These are phyloP conservation scores for Diaporthe citri DNA, from an alignment of 2,329 filamentous ascomycete genomes.

Conservation along the genomic window DNA sequence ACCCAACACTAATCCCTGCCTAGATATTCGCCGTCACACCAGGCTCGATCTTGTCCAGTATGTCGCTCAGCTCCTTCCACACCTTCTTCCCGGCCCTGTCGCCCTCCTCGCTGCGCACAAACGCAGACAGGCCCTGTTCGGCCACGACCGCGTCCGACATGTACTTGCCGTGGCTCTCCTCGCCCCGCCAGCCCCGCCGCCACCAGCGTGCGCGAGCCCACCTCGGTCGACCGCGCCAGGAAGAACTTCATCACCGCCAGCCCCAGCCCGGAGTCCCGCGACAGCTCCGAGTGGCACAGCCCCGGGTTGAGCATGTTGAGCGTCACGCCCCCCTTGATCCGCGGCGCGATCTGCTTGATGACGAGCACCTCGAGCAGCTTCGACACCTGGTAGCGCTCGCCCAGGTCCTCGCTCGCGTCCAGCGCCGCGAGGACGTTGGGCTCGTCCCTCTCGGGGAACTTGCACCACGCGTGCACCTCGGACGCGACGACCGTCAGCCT, in stretches of 20 bases:
- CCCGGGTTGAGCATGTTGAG: conserved; percentile 58
- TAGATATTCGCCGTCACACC: conserved; percentile 45
- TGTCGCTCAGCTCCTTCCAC: conserved; percentile 57
- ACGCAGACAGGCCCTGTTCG: conserved; percentile 47
- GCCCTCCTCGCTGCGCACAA: conserved; percentile 56
- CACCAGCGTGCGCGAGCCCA: conserved; percentile 60
- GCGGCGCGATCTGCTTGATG: conserved; percentile 18
- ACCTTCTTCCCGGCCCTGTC: conserved; percentile 52
- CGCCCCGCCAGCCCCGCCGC: conserved; percentile 53
- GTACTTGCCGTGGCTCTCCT: conserved; percentile 60
- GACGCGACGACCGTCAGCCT: conserved; percentile 30
- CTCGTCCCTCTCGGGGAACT: conserved; percentile 24
- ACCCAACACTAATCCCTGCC: neutral
- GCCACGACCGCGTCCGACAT: conserved; percentile 50
- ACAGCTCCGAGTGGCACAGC: conserved; percentile 52
- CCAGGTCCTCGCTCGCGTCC: conserved; percentile 22
- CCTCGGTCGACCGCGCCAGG: conserved; percentile 59
- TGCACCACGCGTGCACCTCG: conserved; percentile 28
- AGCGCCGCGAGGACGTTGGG: conserved; percentile 15
- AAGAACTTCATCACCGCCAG: conserved; percentile 49
- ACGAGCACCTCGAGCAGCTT: conserved; percentile 36
- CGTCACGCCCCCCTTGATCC: neutral
- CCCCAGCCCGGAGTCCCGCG: conserved; percentile 15
- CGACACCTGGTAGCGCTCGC: conserved; percentile 29
- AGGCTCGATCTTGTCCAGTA: conserved; percentile 57